Percentiles rank a stretch among this genome's conserved stretches.
Conservation (phyloP, 2,329 filamentous ascomycete species). For the Chaetothyriales sp. region DNA sequence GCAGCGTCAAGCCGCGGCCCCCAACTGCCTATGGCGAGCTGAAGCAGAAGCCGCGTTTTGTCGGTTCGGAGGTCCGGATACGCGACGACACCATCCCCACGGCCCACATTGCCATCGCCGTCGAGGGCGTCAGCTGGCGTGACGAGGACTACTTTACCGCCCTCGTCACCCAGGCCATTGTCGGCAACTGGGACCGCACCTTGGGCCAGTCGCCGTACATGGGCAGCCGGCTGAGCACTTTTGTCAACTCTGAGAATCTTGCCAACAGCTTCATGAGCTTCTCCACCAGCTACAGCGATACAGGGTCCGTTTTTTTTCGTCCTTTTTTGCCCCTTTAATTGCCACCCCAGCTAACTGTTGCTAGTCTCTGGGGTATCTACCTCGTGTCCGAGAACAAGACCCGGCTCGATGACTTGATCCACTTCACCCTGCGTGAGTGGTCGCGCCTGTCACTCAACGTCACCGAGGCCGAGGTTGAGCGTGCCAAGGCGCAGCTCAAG, state of each 20-base stretch:
- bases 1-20: slow-evolving; percentile 57
- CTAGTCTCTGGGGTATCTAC: slow-evolving; percentile 98
- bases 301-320: slow-evolving; percentile 53
- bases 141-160: slow-evolving; percentile 98
- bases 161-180: slow-evolving; percentile 91
- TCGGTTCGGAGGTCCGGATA: slow-evolving; percentile 89
- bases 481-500: slow-evolving; percentile 98
- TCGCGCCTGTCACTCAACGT: slow-evolving; percentile 84
- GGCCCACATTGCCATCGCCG: slow-evolving; percentile 94
- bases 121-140: slow-evolving; percentile 99
- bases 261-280: slow-evolving; percentile 99
- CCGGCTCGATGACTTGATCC: slow-evolving; percentile 82
- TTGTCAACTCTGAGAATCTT: slow-evolving; percentile 84
- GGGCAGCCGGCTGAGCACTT: slow-evolving; percentile 92
- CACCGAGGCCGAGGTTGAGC: slow-evolving; percentile 80
- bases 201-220: slow-evolving; percentile 96
- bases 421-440: slow-evolving; percentile 98
- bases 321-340: slow-evolving; percentile 9
- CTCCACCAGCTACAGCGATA: slow-evolving; percentile 98
- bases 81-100: slow-evolving; percentile 92
- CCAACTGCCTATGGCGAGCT: slow-evolving; percentile 58
- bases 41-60: slow-evolving; percentile 84
- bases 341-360: slow-evolving; percentile 14
- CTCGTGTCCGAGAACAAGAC: slow-evolving; percentile 81
- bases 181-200: slow-evolving; percentile 98